Percentiles rank a stretch among this genome's conserved stretches.
Conservation (phyloP, 2,329 filamentous ascomycete genomes). For the Aureobasidium namibiae region DNA sequence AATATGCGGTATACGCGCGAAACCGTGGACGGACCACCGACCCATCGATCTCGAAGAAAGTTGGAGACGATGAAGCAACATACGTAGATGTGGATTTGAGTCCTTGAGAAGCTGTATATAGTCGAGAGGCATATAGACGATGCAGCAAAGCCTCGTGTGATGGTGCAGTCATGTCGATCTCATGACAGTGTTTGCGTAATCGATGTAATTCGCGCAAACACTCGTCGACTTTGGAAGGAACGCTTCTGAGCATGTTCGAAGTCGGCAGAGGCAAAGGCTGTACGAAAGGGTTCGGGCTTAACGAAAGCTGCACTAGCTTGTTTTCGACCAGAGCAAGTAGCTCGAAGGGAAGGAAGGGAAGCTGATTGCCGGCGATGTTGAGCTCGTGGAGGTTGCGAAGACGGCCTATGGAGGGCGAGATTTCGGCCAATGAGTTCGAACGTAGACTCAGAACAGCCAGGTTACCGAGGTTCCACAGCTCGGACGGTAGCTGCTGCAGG, state of each 20-base stretch:
- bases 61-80: conserved; percentile 20
- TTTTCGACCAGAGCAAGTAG: conserved; percentile 47
- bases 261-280: conserved; percentile 19
- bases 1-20: conserved; percentile 1
- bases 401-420: conserved; percentile 52
- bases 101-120: conserved; percentile 14
- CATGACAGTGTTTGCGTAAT: conserved; percentile 14
- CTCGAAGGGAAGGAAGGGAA: conserved; percentile 55
- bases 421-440: conserved; percentile 51
- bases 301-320: conserved; percentile 44
- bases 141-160: conserved; percentile 17
- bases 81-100: conserved; percentile 20
- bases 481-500: conserved; percentile 48
- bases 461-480: conserved; percentile 53
- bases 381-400: conserved; percentile 53
- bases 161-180: conserved; percentile 18
- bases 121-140: conserved; percentile 16
- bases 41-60: conserved; percentile 25
- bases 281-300: conserved; percentile 58
- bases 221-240: not conserved
- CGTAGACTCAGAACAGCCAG: conserved; percentile 60
- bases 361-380: conserved; percentile 57
- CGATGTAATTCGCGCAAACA: conserved; percentile 10
- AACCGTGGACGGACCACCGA: conserved; percentile 5
- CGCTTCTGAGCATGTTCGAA: not conserved